Base-by-base conservation (phyloP, 2,329 filamentous ascomycete species). In the Neonectria magnoliae region DNA sequence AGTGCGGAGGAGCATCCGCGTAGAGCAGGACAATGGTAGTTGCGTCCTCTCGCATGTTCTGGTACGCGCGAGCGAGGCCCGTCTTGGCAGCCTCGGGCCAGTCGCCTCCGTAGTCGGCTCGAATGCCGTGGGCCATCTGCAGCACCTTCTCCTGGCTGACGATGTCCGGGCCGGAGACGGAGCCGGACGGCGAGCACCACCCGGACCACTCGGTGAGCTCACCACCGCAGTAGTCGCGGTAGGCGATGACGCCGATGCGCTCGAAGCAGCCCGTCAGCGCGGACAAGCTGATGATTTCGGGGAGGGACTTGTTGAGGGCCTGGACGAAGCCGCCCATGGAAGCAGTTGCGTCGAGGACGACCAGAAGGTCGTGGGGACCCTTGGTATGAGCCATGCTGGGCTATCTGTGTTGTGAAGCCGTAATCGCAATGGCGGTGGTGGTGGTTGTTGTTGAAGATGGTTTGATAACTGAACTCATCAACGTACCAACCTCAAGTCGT, bases 11-110 rank as follows among this genome's bases (percentile, higher is more conserved):
- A 13, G 82, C 82, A 74, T 86, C 83, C 0, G 83, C 79, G 64
- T 83, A 86, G 18, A 84, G 72, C 5, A 86, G 67, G 50, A 85
- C 78, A n/a, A 86, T 73, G 0, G 84, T 86, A 16, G 81, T 83
- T 7, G 81, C 83, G 11, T 82, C 80, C 0, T 78, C 67, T 29
- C 84, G 79, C 82, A 86, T 85, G 29, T 82, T 68, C 44, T 78
- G 66, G 68, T 86, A 80, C 1, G 83, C 82, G 9, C 73, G 74
- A 1, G 84, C 83, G 4, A 86, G 78, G 0, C 79, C 84, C 1
- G 83, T 84, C 75, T 86, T 85, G 8, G 78, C 74, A 2, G 83
- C 84, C 69, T 86, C 84, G 5, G 83, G 81, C 71, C 75, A 81
- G 71, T 85, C 83, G 8, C 76, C 76, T 1, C 82, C 83, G 1